Conservation (phyloP, 1,284 basidiomycete species). For the Papiliotrema nemorosa region DNA sequence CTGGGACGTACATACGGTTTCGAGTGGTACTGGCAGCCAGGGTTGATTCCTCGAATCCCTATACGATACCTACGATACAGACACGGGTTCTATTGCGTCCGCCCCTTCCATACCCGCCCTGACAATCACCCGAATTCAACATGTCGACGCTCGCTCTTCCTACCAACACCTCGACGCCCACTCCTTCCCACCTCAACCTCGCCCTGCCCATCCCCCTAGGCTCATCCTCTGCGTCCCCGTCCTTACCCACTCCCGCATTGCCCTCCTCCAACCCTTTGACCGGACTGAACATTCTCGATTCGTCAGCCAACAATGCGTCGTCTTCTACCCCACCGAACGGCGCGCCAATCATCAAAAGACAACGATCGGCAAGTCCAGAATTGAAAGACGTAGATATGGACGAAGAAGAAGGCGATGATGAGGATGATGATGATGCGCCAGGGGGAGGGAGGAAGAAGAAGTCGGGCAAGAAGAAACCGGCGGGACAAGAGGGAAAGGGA, state of each 20-base stretch:
- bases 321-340: background rate
- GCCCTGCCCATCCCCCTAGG: background rate
- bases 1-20: too few species aligned
- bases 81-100: too few species aligned
- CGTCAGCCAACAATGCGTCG: background rate
- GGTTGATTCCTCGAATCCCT: too few species aligned
- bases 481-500: constrained; percentile 8
- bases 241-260: background rate
- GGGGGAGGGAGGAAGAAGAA: constrained; percentile 8
- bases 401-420: constrained; percentile 35
- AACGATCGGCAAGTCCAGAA: background rate
- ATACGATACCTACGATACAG: background rate
- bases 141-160: constrained; percentile 18
- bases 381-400: constrained; percentile 24
- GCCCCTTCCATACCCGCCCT: background rate
- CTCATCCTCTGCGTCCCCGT: constrained; percentile 1
- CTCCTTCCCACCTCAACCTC: background rate
- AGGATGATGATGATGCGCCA: constrained; percentile 22
- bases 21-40: too few species aligned
- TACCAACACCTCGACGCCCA: background rate
- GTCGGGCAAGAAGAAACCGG: constrained; percentile 10
- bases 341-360: too few species aligned
- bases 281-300: background rate
- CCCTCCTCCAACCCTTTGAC: background rate
- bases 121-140: background rate